Evolutionary conservation across 1,139 yeast species (phyloP).

Genomic region (Zygosaccharomyces sapae): DNA sequence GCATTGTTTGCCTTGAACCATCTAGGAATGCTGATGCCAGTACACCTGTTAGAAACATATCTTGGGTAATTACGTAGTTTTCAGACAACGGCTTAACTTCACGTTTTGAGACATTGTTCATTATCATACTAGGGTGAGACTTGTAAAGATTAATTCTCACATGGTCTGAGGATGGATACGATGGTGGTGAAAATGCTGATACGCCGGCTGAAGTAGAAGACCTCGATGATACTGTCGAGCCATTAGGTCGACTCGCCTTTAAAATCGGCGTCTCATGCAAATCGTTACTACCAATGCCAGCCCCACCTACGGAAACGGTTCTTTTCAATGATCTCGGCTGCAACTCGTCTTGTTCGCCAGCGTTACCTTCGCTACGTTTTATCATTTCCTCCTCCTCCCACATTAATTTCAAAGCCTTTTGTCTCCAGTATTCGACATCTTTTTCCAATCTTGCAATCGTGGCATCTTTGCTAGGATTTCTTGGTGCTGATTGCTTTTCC

Average conservation of each 20-base stretch:
- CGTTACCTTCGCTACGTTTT: background rate
- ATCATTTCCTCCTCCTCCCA: constrained; percentile 3
- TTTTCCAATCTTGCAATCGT: constrained; percentile 30
- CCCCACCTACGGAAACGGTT: background rate
- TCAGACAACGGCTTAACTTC: constrained; percentile 35
- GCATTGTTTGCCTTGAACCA: constrained; percentile 31
- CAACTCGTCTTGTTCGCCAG: background rate
- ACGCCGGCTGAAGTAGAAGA: background rate
- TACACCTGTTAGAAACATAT: constrained; percentile 27
- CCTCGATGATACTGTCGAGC: background rate
- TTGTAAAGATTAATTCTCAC: constrained; percentile 26
- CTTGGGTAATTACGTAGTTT: constrained; percentile 31
- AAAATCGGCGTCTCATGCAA: background rate
- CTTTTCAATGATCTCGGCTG: constrained; percentile 1
- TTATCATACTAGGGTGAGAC: constrained; percentile 28
- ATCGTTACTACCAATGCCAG: background rate
- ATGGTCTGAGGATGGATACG: constrained; percentile 11
- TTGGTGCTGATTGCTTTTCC: constrained; percentile 32
- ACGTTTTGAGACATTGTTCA: constrained; percentile 30
- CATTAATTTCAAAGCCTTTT: constrained; percentile 20
- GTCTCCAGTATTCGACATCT: constrained; percentile 34
- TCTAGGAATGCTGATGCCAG: constrained; percentile 30
- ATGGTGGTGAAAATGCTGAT: background rate
- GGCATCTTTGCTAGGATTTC: constrained; percentile 33
- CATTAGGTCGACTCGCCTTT: constrained; percentile 1